Evolutionary conservation across 1,139 yeast species (phyloP), one percentile per base, ranked within the genome.

Genomic region (Suhomyces panamericanus): DNA sequence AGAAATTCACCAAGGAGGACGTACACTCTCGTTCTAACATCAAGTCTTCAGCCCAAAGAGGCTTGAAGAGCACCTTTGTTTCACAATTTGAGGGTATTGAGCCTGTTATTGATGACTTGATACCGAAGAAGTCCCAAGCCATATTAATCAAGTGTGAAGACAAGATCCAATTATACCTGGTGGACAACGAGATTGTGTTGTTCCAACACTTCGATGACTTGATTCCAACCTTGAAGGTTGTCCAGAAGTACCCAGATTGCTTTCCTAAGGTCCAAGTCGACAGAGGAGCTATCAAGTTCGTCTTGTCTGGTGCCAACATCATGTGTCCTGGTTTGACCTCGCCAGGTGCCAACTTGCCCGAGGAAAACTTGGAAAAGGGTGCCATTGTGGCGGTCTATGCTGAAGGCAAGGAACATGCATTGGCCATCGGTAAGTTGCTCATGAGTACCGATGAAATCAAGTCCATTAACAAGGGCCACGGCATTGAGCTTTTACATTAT

Each of bases 261-360:
- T 90, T 91, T 68, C 97, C 97, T 29, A 72, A 79, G 36, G 96
- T 91, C 31, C 87, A 85, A 59, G 98, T 91, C 10, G 99, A 91
- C 62, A 78, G 97, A 64, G 99, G 99, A 47, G 99, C 98, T 42
- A 90, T 91, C 62, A 91, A 91, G 67, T 91, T 91, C 59, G 95
- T 91, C 17, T 71, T 91, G 31, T 86, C 96, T 2, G 98, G 98
- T 44, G 97, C 97, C 29, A 90, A 90, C 60, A 87, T 91, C 57
- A 91, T 90, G 97, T 91, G 98, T 68, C 98, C 98, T 5, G 99
- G 99, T 22, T 75, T 91, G 53, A 91, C 98, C 0, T 87, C 96
- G 15, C 77, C 87, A 9, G 98, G 98, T 36, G 98, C 96, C 26
- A 67, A 72, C 47, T 72, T 91, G 50, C 97, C 98, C 12, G 93